Evolutionary conservation across 371 early-diverging fungal genomes (phyloP).

Genomic region (Rhizopus sp.): DNA sequence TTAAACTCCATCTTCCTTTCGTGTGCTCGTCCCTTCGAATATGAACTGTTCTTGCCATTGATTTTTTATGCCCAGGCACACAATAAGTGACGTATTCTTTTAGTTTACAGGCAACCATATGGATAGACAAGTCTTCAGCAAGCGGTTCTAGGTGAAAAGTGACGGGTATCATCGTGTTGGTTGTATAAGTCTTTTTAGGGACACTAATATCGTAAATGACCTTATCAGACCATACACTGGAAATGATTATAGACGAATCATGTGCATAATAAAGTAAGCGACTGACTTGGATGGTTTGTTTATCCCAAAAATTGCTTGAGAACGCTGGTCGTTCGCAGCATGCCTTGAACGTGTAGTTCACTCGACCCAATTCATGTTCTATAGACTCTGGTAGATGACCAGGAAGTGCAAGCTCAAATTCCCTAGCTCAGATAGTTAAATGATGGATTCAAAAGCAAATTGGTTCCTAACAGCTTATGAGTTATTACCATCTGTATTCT

Average conservation of each 20-base stretch:
- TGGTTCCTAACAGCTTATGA: background rate
- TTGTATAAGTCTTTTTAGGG: conserved; percentile 21
- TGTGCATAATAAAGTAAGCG: conserved; percentile 16
- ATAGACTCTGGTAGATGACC: conserved; percentile 42
- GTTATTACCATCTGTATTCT: conserved; percentile 32
- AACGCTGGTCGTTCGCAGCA: conserved; percentile 39
- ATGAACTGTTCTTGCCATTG: conserved; percentile 22
- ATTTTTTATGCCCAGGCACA: conserved; percentile 16
- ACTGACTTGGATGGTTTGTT: conserved; percentile 19
- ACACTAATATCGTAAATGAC: conserved; percentile 31
- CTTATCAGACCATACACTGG: conserved; percentile 32
- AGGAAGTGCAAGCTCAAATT: conserved; percentile 43
- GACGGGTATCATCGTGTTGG: conserved; percentile 23
- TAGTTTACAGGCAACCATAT: conserved; percentile 28
- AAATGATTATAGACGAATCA: conserved; percentile 22
- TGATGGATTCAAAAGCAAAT: background rate
- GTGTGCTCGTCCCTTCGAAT: conserved; percentile 31
- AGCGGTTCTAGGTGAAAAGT: conserved; percentile 27
- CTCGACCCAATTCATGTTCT: conserved; percentile 29
- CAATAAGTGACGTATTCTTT: conserved; percentile 30
- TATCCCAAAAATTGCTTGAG: conserved; percentile 31
- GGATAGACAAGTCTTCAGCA: conserved; percentile 19
- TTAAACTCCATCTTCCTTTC: conserved; percentile 22
- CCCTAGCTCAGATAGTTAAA: conserved; percentile 19
- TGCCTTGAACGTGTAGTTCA: conserved; percentile 35